These are phyloP conservation scores for Fusarium robinianum DNA, from an alignment of 2,329 filamentous ascomycete species.

Conservation along the genomic window DNA sequence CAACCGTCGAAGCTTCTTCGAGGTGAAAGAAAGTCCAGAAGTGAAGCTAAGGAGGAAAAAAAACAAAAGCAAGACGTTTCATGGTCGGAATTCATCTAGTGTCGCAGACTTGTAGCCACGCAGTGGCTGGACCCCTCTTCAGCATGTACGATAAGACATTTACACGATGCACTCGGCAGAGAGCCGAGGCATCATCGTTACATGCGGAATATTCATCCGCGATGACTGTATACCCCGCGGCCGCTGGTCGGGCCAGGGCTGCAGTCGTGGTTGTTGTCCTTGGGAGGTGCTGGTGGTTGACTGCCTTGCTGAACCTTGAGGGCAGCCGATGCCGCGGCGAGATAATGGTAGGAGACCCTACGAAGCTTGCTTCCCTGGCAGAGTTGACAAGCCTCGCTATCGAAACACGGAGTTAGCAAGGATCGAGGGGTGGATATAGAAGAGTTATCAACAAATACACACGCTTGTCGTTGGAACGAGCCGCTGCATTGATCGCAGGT, in stretches of 20 bases:
- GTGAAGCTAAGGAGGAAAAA: too few species aligned
- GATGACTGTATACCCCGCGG: slow-evolving; percentile 18
- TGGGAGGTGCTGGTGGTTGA: slow-evolving; percentile 21
- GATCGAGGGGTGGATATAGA: not conserved
- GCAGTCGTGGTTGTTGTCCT: slow-evolving; percentile 16
- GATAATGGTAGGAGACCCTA: slow-evolving; percentile 29
- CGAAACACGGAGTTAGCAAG: slow-evolving; percentile 2
- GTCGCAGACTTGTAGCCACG: slow-evolving; percentile 24
- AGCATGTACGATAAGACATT: slow-evolving; percentile 31
- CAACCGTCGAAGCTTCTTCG: too few species aligned
- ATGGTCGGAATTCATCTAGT: slow-evolving; percentile 12
- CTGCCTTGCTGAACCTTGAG: slow-evolving; percentile 11
- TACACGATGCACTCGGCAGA: slow-evolving; percentile 11
- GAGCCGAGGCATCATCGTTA: not conserved
- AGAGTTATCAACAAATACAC: slow-evolving; percentile 1
- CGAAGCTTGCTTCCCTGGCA: slow-evolving; percentile 34
- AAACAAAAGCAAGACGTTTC: slow-evolving; percentile 22
- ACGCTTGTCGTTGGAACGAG: slow-evolving; percentile 30
- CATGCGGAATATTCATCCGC: slow-evolving; percentile 7
- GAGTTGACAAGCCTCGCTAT: slow-evolving; percentile 24
- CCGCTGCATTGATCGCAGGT: slow-evolving; percentile 33
- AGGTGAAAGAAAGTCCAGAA: too few species aligned
- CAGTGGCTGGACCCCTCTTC: slow-evolving; percentile 17
- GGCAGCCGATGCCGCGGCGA: slow-evolving; percentile 15
- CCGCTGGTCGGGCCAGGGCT: slow-evolving; percentile 19